Evolutionary conservation across 164 flowering plant genomes (phyloP).

Genomic region (Kingdonia uniflora): DNA sequence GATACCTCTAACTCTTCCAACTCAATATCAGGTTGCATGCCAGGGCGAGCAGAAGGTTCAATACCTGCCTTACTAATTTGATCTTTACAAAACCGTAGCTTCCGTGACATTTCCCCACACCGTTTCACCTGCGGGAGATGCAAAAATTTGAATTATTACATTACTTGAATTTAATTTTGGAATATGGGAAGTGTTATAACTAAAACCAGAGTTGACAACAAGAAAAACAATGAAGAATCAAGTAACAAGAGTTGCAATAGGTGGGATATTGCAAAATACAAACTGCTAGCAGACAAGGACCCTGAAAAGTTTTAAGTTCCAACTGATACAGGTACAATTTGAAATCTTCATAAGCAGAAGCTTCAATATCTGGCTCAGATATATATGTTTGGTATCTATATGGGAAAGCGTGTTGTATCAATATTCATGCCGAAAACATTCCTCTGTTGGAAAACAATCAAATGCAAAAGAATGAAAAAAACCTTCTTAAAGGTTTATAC

Average conservation of each 20-base stretch:
- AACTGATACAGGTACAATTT: neutral
- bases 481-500: slow-evolving; percentile 23
- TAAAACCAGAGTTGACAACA: too few species aligned
- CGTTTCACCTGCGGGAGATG: slow-evolving; percentile 61
- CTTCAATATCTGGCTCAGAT: neutral
- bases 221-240: too few species aligned
- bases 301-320: neutral
- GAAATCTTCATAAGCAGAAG: neutral
- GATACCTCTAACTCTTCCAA: slow-evolving; percentile 82
- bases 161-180: too few species aligned
- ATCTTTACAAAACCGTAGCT: slow-evolving; percentile 75
- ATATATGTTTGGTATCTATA: neutral
- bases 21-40: slow-evolving; percentile 48
- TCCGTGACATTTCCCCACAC: slow-evolving; percentile 96
- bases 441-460: too few species aligned
- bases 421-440: neutral
- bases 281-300: slow-evolving; percentile 16
- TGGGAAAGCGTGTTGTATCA: neutral
- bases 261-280: neutral
- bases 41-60: slow-evolving; percentile 36
- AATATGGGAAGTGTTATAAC: too few species aligned
- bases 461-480: too few species aligned
- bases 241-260: too few species aligned
- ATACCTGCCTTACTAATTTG: slow-evolving; percentile 85
- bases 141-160: too few species aligned